These are phyloP conservation scores for Neurospora pannonica DNA, from an alignment of 495 filamentous ascomycete genomes.

Conservation along the genomic window DNA sequence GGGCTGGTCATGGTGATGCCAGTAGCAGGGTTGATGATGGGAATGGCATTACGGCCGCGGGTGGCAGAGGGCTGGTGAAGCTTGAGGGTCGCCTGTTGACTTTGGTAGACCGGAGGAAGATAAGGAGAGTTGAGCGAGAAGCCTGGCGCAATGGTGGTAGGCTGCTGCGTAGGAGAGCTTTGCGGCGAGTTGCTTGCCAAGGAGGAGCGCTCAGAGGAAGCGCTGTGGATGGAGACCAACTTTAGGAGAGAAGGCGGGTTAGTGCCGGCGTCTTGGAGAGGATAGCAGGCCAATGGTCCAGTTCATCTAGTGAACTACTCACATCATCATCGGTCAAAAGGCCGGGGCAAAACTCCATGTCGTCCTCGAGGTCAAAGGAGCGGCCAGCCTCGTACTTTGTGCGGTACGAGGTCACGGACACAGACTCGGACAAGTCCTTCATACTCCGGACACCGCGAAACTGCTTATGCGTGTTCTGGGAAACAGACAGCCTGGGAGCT, in stretches of 20 bases:
- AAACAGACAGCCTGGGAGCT: conserved; percentile 68
- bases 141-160: conserved; percentile 62
- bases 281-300: conserved; percentile 1
- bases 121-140: conserved; percentile 78
- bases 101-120: conserved; percentile 47
- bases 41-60: conserved; percentile 89
- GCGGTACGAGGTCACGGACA: conserved; percentile 65
- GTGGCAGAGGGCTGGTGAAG: conserved; percentile 80
- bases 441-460: conserved; percentile 73
- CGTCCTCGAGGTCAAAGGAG: conserved; percentile 95
- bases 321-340: conserved; percentile 95
- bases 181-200: conserved; percentile 90
- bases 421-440: conserved; percentile 78
- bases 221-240: conserved; percentile 78
- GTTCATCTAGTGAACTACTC: conserved; percentile 35
- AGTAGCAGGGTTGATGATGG: conserved; percentile 94
- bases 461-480: conserved; percentile 77
- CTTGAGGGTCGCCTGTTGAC: conserved; percentile 50
- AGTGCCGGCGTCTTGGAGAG: background rate
- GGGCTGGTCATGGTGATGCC: conserved; percentile 84
- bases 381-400: conserved; percentile 81
- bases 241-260: conserved; percentile 27
- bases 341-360: conserved; percentile 90
- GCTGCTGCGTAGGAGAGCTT: conserved; percentile 63
- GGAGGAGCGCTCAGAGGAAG: conserved; percentile 88